These are phyloP conservation scores for Keqinozyma sinolaborantium DNA, from an alignment of 1,139 yeast genomes.

Conservation along the genomic window DNA sequence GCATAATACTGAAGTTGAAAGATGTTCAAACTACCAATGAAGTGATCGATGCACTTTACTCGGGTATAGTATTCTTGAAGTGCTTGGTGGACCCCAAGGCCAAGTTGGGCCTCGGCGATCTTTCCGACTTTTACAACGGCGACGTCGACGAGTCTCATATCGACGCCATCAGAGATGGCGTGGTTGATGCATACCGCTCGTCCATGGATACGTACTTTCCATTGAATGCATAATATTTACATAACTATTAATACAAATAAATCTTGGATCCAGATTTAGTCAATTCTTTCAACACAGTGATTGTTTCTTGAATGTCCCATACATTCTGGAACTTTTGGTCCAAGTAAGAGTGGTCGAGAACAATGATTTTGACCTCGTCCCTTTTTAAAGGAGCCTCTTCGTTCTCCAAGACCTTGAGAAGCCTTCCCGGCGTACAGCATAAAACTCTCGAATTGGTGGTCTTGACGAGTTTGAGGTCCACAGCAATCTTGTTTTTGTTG, in stretches of 20 bases:
- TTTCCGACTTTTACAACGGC: constrained; percentile 4
- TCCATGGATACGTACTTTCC: constrained; percentile 33
- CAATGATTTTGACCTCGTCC: constrained; percentile 50
- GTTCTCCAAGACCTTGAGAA: constrained; percentile 43
- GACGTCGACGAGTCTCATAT: constrained; percentile 13
- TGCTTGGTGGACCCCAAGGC: constrained; percentile 6
- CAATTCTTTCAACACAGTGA: constrained; percentile 36
- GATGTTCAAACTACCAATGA: constrained; percentile 1
- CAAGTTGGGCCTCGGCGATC: constrained; percentile 6
- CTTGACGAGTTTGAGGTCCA: constrained; percentile 51
- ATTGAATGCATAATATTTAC: constrained; percentile 8
- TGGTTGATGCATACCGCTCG: constrained; percentile 27
- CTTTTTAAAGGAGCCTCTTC: constrained; percentile 38
- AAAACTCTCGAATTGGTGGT: constrained; percentile 51
- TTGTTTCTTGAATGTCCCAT: constrained; percentile 56
- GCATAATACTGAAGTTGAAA: constrained; percentile 1
- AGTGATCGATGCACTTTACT: constrained; percentile 4
- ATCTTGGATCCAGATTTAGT: constrained; percentile 43
- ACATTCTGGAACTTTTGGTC: constrained; percentile 62
- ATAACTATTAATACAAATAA: constrained; percentile 37
- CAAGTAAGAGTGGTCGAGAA: constrained; percentile 62
- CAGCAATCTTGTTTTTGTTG: constrained; percentile 59
- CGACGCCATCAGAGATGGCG: constrained; percentile 17
- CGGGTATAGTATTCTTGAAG: constrained; percentile 6
- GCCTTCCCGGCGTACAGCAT: constrained; percentile 66